Evolutionary conservation across 768 basidiomycete genomes (phyloP).

Genomic region (Ephemerocybe angulata): DNA sequence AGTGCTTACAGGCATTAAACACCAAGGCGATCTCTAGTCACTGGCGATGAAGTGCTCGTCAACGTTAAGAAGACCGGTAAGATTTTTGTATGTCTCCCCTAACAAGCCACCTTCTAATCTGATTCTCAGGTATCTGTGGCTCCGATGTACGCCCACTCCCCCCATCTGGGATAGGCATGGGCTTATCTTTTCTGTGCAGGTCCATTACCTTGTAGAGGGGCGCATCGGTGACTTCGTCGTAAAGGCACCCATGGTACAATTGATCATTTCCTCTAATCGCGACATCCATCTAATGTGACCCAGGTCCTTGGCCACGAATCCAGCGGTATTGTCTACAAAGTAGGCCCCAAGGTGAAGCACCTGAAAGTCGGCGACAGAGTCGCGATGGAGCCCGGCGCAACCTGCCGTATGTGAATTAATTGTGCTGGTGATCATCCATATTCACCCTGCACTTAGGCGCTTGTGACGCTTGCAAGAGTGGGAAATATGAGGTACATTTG

Average conservation of each 20-base stretch:
- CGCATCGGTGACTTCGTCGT: slow-evolving; percentile 80
- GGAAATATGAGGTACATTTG: slow-evolving; percentile 66
- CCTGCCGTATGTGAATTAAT: slow-evolving; percentile 53
- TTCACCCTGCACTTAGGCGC: slow-evolving; percentile 30
- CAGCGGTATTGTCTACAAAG: slow-evolving; percentile 72
- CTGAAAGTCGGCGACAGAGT: slow-evolving; percentile 83
- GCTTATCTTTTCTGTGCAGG: slow-evolving; percentile 37
- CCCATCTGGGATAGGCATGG: not conserved
- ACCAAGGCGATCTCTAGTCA: slow-evolving; percentile 39
- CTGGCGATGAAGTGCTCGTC: slow-evolving; percentile 77
- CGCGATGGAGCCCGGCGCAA: slow-evolving; percentile 87
- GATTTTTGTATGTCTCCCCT: slow-evolving; percentile 14
- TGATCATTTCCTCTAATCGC: slow-evolving; percentile 16
- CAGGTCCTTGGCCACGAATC: slow-evolving; percentile 96
- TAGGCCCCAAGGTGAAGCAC: slow-evolving; percentile 72
- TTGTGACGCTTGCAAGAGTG: slow-evolving; percentile 82
- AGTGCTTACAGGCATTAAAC: not conserved
- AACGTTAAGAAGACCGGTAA: slow-evolving; percentile 88
- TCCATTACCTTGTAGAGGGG: slow-evolving; percentile 77
- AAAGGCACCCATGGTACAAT: slow-evolving; percentile 67
- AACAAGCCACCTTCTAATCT: slow-evolving; percentile 2
- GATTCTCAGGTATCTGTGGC: slow-evolving; percentile 74
- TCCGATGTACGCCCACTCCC: slow-evolving; percentile 59
- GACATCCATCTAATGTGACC: not conserved
- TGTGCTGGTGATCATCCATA: too few relatives aligned